Conservation (phyloP, 345 rosid species). For the Aegle marmelos region DNA sequence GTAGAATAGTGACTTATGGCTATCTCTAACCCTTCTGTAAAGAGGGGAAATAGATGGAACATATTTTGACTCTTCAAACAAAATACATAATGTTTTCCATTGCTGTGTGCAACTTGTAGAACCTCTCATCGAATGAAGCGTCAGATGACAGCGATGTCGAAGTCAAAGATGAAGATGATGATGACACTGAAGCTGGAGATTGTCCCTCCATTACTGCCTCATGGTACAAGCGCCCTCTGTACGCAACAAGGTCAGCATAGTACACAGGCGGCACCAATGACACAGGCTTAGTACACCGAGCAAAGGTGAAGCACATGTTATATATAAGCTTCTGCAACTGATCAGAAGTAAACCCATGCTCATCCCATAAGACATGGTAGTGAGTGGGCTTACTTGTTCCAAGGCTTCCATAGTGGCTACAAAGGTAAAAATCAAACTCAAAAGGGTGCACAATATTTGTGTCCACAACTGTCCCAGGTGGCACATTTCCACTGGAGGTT, state of each 20-base stretch:
- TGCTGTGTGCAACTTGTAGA: slow-evolving; percentile 52
- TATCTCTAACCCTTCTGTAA: background rate
- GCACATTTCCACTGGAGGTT: slow-evolving; percentile 46
- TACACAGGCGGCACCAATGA: slow-evolving; percentile 78
- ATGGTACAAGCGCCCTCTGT: slow-evolving; percentile 64
- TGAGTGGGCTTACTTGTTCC: slow-evolving; percentile 93
- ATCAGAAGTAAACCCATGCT: slow-evolving; percentile 61
- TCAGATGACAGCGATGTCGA: slow-evolving; percentile 37
- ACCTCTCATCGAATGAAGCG: slow-evolving; percentile 39
- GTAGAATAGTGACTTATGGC: background rate
- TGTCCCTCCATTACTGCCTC: slow-evolving; percentile 50
- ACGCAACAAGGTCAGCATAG: slow-evolving; percentile 87
- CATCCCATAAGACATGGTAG: slow-evolving; percentile 76
- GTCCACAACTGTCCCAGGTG: slow-evolving; percentile 84
- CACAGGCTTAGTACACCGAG: slow-evolving; percentile 83
- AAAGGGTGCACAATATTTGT: slow-evolving; percentile 63
- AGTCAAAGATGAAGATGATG: slow-evolving; percentile 41
- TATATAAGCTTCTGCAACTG: slow-evolving; percentile 67
- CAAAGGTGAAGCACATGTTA: slow-evolving; percentile 78
- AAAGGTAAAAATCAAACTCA: slow-evolving; percentile 76
- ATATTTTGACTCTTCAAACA: slow-evolving; percentile 37
- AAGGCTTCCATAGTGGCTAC: slow-evolving; percentile 71
- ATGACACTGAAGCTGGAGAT: slow-evolving; percentile 39
- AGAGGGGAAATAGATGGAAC: background rate
- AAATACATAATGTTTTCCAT: slow-evolving; percentile 74